phyloP scores from a whole-genome alignment of 257 asterid species.

The Jasminum sambac region DNA sequence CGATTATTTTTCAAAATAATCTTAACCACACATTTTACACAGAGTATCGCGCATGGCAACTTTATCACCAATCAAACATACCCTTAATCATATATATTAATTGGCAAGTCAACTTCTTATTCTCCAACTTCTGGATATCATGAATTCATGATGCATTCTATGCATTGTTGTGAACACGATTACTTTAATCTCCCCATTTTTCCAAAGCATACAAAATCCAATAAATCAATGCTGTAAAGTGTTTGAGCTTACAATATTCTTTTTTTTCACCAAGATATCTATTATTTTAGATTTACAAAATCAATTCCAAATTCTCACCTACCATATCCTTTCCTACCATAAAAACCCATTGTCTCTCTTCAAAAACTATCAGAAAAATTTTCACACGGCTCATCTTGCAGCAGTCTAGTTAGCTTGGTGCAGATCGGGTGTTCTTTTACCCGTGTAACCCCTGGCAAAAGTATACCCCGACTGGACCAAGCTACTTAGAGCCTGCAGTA shows the following conservation, averaged over 20 bases:
- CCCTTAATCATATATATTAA: too few relatives aligned
- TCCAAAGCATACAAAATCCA: too few relatives aligned
- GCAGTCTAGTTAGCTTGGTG: slow-evolving; percentile 5
- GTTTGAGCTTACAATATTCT: not conserved
- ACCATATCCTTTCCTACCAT: not conserved
- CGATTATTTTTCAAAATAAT: too few relatives aligned
- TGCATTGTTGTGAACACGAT: not conserved
- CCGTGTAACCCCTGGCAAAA: not conserved
- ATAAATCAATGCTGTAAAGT: not conserved
- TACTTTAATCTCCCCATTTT: too few relatives aligned
- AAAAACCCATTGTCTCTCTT: not conserved
- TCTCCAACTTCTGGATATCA: not conserved
- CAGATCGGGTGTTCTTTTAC: not conserved
- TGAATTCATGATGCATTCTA: not conserved
- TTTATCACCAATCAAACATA: too few relatives aligned
- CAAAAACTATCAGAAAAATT: not conserved
- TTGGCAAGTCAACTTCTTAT: too few relatives aligned
- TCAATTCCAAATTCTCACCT: not conserved
- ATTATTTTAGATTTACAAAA: not conserved
- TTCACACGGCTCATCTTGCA: not conserved
- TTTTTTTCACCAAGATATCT: not conserved
- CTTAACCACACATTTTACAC: not conserved
- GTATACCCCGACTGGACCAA: not conserved
- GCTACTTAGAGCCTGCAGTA: not conserved
- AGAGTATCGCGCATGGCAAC: too few relatives aligned